phyloP scores from a whole-genome alignment of 805 yeast species.

The Debaryomyces castellii region DNA sequence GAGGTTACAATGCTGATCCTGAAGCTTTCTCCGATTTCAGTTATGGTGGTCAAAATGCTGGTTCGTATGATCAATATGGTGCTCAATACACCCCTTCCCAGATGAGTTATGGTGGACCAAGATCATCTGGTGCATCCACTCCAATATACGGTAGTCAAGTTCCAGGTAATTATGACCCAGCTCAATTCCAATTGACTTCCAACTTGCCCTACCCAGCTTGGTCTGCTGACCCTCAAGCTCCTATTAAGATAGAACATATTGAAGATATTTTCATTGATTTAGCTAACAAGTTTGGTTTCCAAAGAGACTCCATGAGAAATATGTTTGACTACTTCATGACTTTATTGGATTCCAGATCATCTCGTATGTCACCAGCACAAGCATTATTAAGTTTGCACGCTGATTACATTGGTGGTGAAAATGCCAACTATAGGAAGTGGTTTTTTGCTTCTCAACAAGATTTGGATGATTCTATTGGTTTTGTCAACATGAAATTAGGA shows the following conservation, averaged over 20 bases:
- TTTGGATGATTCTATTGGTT: slow-evolving; percentile 81
- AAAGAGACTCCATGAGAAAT: slow-evolving; percentile 90
- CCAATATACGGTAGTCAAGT: slow-evolving; percentile 79
- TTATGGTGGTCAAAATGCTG: slow-evolving; percentile 51
- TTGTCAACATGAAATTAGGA: slow-evolving; percentile 76
- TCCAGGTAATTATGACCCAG: slow-evolving; percentile 54
- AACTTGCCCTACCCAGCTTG: slow-evolving; percentile 99
- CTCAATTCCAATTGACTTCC: slow-evolving; percentile 64
- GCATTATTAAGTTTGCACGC: slow-evolving; percentile 81
- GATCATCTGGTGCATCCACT: slow-evolving; percentile 92
- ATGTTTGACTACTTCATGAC: slow-evolving; percentile 88
- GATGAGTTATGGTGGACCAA: slow-evolving; percentile 80
- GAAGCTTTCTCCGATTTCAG: slow-evolving; percentile 70
- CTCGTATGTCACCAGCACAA: slow-evolving; percentile 88
- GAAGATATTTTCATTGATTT: slow-evolving; percentile 84
- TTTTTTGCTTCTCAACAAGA: slow-evolving; percentile 86
- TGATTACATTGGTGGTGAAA: slow-evolving; percentile 85
- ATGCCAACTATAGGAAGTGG: slow-evolving; percentile 86
- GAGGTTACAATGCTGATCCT: slow-evolving; percentile 46
- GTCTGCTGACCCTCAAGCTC: slow-evolving; percentile 94
- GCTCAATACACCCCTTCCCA: slow-evolving; percentile 83
- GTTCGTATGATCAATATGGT: slow-evolving; percentile 66
- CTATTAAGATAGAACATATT: slow-evolving; percentile 77
- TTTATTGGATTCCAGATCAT: slow-evolving; percentile 75
- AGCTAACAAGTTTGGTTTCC: slow-evolving; percentile 83